phyloP scores from a whole-genome alignment of 768 basidiomycete genomes.

The Termitomyces bulborhizus region DNA sequence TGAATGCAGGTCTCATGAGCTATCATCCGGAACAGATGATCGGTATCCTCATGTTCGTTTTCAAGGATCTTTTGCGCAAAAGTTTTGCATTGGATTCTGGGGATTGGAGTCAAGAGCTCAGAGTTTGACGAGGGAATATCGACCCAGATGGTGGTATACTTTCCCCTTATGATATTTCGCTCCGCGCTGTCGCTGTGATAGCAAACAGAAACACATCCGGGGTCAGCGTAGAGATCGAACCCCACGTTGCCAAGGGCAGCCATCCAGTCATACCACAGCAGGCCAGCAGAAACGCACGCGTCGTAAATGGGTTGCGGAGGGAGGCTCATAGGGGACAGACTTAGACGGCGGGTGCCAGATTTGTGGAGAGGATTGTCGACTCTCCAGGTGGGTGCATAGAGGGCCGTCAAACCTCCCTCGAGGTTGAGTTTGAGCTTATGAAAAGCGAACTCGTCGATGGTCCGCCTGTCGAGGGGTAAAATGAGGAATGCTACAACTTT shows the following conservation, averaged over 20 bases:
- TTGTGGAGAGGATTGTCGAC: slow-evolving; percentile 59
- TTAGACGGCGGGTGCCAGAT: slow-evolving; percentile 68
- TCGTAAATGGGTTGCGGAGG: slow-evolving; percentile 69
- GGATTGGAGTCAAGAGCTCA: slow-evolving; percentile 14
- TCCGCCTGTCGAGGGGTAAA: slow-evolving; percentile 43
- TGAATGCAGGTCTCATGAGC: slow-evolving; percentile 68
- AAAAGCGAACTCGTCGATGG: slow-evolving; percentile 54
- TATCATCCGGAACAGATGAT: slow-evolving; percentile 69
- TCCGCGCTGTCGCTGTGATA: slow-evolving; percentile 31
- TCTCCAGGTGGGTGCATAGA: slow-evolving; percentile 63
- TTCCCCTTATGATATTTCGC: slow-evolving; percentile 18
- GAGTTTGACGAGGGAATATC: slow-evolving; percentile 30
- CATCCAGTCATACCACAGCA: slow-evolving; percentile 84
- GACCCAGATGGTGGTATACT: slow-evolving; percentile 63
- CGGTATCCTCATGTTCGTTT: slow-evolving; percentile 65
- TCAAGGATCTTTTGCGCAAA: slow-evolving; percentile 71
- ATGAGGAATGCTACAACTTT: slow-evolving; percentile 74
- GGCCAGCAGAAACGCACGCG: slow-evolving; percentile 60
- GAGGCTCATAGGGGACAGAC: slow-evolving; percentile 60
- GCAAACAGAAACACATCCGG: slow-evolving; percentile 70
- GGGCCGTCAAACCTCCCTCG: slow-evolving; percentile 65
- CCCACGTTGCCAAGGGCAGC: slow-evolving; percentile 57
- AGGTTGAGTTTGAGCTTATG: slow-evolving; percentile 63
- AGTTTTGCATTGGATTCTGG: slow-evolving; percentile 37
- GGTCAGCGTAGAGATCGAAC: slow-evolving; percentile 79